phyloP scores from a whole-genome alignment of 2,329 filamentous ascomycete genomes.

The Colletotrichum chlorophyti region DNA sequence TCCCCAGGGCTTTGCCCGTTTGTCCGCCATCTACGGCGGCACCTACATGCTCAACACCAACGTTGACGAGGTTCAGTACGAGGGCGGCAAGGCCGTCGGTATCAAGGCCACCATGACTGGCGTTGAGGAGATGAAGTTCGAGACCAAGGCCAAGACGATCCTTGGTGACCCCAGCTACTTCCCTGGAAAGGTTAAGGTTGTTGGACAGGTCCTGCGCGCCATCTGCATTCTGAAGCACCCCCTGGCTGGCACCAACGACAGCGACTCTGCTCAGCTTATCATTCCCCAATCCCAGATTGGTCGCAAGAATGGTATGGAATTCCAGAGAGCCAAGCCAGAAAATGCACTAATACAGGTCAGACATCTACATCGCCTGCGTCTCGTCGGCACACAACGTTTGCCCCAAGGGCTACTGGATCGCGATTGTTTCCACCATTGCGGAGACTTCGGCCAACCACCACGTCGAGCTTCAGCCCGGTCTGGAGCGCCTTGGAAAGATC shows the following conservation, averaged over 20 bases:
- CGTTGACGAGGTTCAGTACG: slow-evolving; percentile 88
- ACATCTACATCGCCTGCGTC: slow-evolving; percentile 96
- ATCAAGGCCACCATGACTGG: slow-evolving; percentile 98
- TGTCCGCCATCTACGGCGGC: slow-evolving; percentile 97
- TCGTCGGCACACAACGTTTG: slow-evolving; percentile 97
- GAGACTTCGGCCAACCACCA: slow-evolving; percentile 94
- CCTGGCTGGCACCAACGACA: slow-evolving; percentile 84
- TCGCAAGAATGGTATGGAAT: slow-evolving; percentile 83
- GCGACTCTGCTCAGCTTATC: slow-evolving; percentile 92
- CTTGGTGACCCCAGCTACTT: slow-evolving; percentile 98
- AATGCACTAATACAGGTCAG: slow-evolving; percentile 55
- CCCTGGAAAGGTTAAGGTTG: slow-evolving; percentile 83
- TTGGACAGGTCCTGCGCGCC: slow-evolving; percentile 90
- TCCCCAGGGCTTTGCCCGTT: slow-evolving; percentile 94
- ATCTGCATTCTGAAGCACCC: slow-evolving; percentile 98
- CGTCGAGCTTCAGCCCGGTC: slow-evolving; percentile 88
- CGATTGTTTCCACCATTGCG: slow-evolving; percentile 96
- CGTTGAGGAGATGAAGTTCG: slow-evolving; percentile 90
- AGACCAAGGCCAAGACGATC: slow-evolving; percentile 96
- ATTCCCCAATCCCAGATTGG: slow-evolving; percentile 98
- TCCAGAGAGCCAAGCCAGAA: too few species aligned
- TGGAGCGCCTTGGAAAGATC: slow-evolving; percentile 89
- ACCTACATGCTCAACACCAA: slow-evolving; percentile 99
- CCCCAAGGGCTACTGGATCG: slow-evolving; percentile 98
- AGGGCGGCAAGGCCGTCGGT: slow-evolving; percentile 83